These are phyloP conservation scores for Xylaria arbuscula DNA, from an alignment of 2,329 filamentous ascomycete species.

Conservation along the genomic window DNA sequence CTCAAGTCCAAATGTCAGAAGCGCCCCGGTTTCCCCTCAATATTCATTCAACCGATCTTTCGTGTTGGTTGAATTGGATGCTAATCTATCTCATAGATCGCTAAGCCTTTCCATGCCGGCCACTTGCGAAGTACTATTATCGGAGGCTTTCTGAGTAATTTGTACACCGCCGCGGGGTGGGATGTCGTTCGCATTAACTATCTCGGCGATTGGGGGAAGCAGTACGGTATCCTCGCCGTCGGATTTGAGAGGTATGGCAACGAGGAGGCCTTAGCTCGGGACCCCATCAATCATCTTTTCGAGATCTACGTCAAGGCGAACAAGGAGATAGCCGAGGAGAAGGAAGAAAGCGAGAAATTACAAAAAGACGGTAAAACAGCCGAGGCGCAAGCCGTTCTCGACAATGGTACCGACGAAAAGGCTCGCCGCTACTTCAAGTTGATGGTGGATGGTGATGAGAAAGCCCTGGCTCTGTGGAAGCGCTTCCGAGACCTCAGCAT, in stretches of 20 bases:
- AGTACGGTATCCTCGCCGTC: constrained; percentile 73
- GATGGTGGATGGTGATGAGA: constrained; percentile 69
- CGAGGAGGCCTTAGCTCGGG: constrained; percentile 70
- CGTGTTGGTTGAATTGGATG: neutral
- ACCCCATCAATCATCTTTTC: constrained; percentile 78
- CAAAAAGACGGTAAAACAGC: constrained; percentile 59
- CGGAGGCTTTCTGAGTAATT: constrained; percentile 76
- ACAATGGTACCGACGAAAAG: constrained; percentile 59
- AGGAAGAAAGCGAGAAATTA: constrained; percentile 66
- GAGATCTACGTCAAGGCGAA: constrained; percentile 79
- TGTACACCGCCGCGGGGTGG: constrained; percentile 76
- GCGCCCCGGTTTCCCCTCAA: constrained; percentile 73
- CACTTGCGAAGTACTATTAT: constrained; percentile 83
- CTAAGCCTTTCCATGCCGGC: constrained; percentile 79
- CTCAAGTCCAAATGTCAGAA: constrained; percentile 75
- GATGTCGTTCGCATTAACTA: constrained; percentile 79
- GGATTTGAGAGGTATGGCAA: constrained; percentile 72
- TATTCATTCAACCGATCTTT: constrained; percentile 43
- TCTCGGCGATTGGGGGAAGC: constrained; percentile 82
- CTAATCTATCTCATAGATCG: constrained; percentile 49
- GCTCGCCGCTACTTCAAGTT: constrained; percentile 71
- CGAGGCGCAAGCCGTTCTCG: constrained; percentile 54
- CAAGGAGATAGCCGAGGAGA: constrained; percentile 69
- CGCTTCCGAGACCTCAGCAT: constrained; percentile 70
- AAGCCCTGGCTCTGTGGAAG: constrained; percentile 67